phyloP scores from a whole-genome alignment of 192 early-diverging fungal species.

The Coemansia pectinata region DNA sequence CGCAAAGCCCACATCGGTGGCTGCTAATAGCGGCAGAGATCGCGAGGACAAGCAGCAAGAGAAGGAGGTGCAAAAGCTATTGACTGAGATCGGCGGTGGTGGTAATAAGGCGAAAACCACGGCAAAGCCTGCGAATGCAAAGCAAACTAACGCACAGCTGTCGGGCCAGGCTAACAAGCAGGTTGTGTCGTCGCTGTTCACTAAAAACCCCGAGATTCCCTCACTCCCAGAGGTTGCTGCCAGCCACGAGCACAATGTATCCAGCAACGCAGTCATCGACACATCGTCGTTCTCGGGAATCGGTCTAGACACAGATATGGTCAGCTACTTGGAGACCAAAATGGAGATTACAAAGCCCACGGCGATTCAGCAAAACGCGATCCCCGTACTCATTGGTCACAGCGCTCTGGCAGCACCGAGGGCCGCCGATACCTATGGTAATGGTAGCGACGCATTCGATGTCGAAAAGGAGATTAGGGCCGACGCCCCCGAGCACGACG shows the following conservation, averaged over 20 bases:
- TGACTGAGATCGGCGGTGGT: conserved; percentile 30
- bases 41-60: conserved; percentile 22
- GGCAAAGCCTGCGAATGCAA: conserved; percentile 11
- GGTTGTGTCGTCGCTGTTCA: conserved; percentile 81
- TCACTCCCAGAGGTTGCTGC: conserved; percentile 11
- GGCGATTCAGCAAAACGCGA: conserved; percentile 81
- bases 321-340: conserved; percentile 67
- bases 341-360: conserved; percentile 82
- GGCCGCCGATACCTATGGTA: background rate
- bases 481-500: conserved; percentile 61
- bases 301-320: conserved; percentile 74
- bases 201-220: conserved; percentile 66
- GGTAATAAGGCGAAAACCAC: conserved; percentile 21
- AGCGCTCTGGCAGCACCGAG: conserved; percentile 1
- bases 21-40: background rate
- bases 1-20: background rate
- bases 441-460: conserved; percentile 33
- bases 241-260: conserved; percentile 33
- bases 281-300: conserved; percentile 70
- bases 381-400: conserved; percentile 71
- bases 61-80: conserved; percentile 25
- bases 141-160: conserved; percentile 34
- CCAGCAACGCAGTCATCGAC: conserved; percentile 51
- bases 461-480: conserved; percentile 47
- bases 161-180: conserved; percentile 60